Conservation (phyloP, 345 rosid genomes). For the Eucalyptus rudis region DNA sequence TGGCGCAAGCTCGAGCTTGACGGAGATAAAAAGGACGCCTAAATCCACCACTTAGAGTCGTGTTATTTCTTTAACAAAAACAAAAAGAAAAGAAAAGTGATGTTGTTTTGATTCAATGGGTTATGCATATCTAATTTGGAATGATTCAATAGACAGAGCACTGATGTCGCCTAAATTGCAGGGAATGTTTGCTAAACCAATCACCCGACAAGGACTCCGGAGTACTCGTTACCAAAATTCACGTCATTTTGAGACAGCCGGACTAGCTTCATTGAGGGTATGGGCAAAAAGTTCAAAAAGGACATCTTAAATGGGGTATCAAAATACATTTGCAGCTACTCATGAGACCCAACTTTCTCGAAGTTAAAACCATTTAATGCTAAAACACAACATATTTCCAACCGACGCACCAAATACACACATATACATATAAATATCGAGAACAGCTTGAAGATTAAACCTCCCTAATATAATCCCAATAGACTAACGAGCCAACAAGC, state of each 20-base stretch:
- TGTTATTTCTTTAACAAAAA: no score
- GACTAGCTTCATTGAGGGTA: background rate
- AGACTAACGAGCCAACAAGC: no score
- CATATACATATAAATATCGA: no score
- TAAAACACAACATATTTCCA: background rate
- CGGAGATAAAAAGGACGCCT: background rate
- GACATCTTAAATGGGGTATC: background rate
- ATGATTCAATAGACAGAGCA: background rate
- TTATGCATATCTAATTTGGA: background rate
- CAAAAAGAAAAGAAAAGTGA: fast-evolving
- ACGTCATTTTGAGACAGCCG: background rate
- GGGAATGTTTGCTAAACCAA: background rate
- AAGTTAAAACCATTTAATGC: background rate
- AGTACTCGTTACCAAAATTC: background rate
- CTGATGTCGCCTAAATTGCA: background rate
- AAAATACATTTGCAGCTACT: background rate
- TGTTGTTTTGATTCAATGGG: background rate
- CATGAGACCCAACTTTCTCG: background rate
- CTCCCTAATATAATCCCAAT: background rate
- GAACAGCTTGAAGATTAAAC: background rate
- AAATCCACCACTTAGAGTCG: background rate
- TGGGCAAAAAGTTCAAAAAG: background rate
- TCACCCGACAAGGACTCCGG: background rate
- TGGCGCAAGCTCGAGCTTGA: background rate
- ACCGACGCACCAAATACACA: background rate